Evolutionary conservation across 352 stramenopile species (phyloP).

Genomic region (Phytophthora hibernalis): DNA sequence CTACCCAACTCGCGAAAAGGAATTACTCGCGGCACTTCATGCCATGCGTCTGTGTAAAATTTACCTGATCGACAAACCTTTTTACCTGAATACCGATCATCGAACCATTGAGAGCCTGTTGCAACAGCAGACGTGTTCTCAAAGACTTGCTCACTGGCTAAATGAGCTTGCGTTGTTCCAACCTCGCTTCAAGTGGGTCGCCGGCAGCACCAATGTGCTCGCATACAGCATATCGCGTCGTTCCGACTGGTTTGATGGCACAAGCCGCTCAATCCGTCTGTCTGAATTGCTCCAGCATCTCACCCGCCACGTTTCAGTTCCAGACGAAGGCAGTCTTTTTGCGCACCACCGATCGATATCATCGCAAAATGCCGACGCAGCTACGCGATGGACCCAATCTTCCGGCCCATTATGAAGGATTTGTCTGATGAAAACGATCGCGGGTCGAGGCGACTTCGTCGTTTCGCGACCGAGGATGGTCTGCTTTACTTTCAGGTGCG

Average conservation of each 20-base stretch:
- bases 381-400: too few species aligned
- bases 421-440: background rate
- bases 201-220: background rate
- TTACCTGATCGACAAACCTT: slow-evolving; percentile 7
- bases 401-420: background rate
- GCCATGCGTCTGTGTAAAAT: slow-evolving; percentile 12
- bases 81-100: slow-evolving; percentile 22
- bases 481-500: slow-evolving; percentile 15
- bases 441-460: background rate
- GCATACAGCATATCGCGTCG: background rate
- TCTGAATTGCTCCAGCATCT: slow-evolving; percentile 1
- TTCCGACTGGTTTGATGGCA: background rate
- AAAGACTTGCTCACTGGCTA: slow-evolving; percentile 1
- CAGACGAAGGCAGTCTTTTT: background rate
- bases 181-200: background rate
- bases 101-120: slow-evolving; percentile 9
- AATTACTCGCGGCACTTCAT: slow-evolving; percentile 15
- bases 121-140: slow-evolving; percentile 13
- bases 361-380: too few species aligned
- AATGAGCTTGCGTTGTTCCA: background rate
- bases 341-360: too few species aligned
- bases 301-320: too few species aligned
- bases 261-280: slow-evolving; percentile 4
- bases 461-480: background rate
- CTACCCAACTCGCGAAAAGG: slow-evolving; percentile 15